Percentiles rank a stretch among this genome's conserved stretches.
Conservation (phyloP, 2,329 filamentous ascomycete genomes). For the Aspergillaceae sp. region DNA sequence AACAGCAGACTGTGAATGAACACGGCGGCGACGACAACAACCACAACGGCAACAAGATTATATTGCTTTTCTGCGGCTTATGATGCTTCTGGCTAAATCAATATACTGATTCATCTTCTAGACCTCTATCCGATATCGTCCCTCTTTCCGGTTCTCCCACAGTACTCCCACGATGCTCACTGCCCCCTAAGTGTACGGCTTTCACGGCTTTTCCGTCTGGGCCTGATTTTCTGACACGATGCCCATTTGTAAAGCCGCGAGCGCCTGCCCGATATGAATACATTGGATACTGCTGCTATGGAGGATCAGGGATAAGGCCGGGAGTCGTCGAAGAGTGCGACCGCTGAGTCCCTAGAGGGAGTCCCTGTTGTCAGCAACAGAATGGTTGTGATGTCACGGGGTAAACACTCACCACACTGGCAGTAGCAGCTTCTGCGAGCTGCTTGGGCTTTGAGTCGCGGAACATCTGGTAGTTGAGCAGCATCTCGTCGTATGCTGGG, state of each 20-base stretch:
- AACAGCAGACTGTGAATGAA: constrained; percentile 15
- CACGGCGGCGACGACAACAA: constrained; percentile 1
- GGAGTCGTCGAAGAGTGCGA: constrained; percentile 34
- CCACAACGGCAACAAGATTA: not conserved
- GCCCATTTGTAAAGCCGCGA: constrained; percentile 29
- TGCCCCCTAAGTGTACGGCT: not conserved
- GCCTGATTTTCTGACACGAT: constrained; percentile 26
- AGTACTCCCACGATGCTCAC: constrained; percentile 1
- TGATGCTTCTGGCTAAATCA: not conserved
- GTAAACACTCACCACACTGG: constrained; percentile 19
- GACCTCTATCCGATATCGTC: too few species aligned
- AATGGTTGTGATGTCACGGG: constrained; percentile 1
- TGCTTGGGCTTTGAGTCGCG: constrained; percentile 18
- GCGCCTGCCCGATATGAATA: constrained; percentile 25
- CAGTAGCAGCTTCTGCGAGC: constrained; percentile 19
- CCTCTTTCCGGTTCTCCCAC: too few species aligned
- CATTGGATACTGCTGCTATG: constrained; percentile 28
- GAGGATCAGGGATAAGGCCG: constrained; percentile 34
- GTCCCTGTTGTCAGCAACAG: constrained; percentile 14
- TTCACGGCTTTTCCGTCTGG: constrained; percentile 9
- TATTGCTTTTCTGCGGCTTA: not conserved
- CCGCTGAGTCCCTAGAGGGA: constrained; percentile 25
- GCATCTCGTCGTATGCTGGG: constrained; percentile 21
- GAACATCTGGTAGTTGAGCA: constrained; percentile 22
- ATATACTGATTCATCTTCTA: not conserved